Conservation (phyloP, 495 filamentous ascomycete species). For the Acidomyces sp. region DNA sequence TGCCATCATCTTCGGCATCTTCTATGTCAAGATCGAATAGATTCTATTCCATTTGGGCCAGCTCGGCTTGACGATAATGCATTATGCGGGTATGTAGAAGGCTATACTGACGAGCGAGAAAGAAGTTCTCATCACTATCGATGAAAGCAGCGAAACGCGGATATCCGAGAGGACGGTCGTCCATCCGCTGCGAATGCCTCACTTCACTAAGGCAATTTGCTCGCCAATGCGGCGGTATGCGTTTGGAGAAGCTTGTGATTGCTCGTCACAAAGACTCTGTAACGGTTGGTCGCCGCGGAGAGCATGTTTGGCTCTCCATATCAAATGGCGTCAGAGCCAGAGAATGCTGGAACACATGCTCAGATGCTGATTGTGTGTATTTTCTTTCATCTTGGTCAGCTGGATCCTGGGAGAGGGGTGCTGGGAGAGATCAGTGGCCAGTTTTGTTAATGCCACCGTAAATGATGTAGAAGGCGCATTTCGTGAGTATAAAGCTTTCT, state of each 20-base stretch:
- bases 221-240: background rate
- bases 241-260: background rate
- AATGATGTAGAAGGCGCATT: too few relatives aligned
- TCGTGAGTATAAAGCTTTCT: too few relatives aligned
- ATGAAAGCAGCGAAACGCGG: slow-evolving; percentile 17
- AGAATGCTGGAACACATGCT: too few relatives aligned
- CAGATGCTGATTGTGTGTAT: too few relatives aligned
- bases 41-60: slow-evolving; percentile 8
- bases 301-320: too few relatives aligned
- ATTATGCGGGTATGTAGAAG: slow-evolving; percentile 13
- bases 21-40: slow-evolving; percentile 6
- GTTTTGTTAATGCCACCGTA: too few relatives aligned
- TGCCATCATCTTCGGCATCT: slow-evolving; percentile 5
- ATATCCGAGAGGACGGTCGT: slow-evolving; percentile 18
- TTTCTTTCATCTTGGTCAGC: too few relatives aligned
- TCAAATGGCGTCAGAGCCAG: too few relatives aligned
- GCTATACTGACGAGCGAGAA: slow-evolving; percentile 6
- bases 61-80: slow-evolving; percentile 8
- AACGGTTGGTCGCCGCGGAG: too few relatives aligned
- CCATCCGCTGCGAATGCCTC: slow-evolving; percentile 1
- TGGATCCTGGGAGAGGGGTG: too few relatives aligned
- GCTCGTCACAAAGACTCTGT: too few relatives aligned
- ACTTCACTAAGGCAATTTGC: background rate
- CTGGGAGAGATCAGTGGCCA: too few relatives aligned
- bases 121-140: slow-evolving; percentile 21